A percentile compares a stretch with the other conserved stretches of the same genome.
Conservation (phyloP, 345 rosid genomes). For the Gossypium arboreum region DNA sequence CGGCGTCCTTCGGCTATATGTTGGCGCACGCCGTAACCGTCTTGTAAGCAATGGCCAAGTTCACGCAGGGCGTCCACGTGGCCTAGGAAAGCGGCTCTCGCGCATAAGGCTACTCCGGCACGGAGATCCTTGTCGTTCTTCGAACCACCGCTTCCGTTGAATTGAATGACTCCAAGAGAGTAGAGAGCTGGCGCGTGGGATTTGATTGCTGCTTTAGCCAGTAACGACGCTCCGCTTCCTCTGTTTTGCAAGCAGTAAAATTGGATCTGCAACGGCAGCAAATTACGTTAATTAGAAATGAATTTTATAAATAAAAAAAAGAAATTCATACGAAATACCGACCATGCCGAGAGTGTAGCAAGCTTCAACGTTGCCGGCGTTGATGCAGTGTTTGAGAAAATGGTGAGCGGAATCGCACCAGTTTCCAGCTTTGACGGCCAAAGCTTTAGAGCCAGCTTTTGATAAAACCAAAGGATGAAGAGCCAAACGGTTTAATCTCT, state of each 20-base stretch:
- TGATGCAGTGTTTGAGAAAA: constrained; percentile 47
- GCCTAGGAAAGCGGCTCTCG: constrained; percentile 54
- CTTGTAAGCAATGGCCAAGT: constrained; percentile 68
- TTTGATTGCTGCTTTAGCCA: constrained; percentile 66
- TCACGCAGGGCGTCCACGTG: constrained; percentile 61
- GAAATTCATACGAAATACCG: neutral
- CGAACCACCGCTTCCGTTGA: constrained; percentile 68
- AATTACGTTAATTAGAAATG: neutral
- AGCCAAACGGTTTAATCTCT: constrained; percentile 35
- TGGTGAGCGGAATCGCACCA: constrained; percentile 60
- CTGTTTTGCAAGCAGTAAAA: constrained; percentile 57
- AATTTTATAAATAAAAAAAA: neutral
- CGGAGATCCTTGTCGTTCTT: constrained; percentile 48
- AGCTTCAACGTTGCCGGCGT: constrained; percentile 58
- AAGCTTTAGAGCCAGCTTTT: constrained; percentile 35
- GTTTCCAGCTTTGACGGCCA: constrained; percentile 39
- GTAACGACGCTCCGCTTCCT: constrained; percentile 47
- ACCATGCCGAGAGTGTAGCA: constrained; percentile 67
- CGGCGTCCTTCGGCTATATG: constrained; percentile 49
- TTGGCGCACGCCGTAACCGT: constrained; percentile 62
- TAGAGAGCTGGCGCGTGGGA: constrained; percentile 59
- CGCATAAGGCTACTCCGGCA: constrained; percentile 59
- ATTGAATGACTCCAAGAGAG: constrained; percentile 58
- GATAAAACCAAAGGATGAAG: constrained; percentile 45
- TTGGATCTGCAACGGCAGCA: constrained; percentile 45